Percentiles rank a stretch among this genome's conserved stretches.
Conservation (phyloP, 1,139 yeast species). For the Taphrina pruni region DNA sequence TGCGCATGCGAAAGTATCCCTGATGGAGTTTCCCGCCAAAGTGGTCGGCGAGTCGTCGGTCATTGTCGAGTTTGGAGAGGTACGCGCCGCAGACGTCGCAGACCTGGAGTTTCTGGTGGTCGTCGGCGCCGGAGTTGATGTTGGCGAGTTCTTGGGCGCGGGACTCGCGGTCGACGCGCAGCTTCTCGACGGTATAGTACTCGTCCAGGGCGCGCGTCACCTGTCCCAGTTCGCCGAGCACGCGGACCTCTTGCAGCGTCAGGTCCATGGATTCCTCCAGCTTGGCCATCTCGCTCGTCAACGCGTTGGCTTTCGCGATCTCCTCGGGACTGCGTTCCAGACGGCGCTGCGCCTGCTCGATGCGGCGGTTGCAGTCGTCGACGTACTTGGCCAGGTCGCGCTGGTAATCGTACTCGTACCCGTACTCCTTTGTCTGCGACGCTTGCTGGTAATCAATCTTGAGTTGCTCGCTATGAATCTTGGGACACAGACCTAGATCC, state of each 20-base stretch:
- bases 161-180: conserved; percentile 50
- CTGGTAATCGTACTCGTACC: conserved; percentile 63
- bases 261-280: conserved; percentile 71
- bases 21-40: conserved; percentile 66
- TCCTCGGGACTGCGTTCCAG: conserved; percentile 83
- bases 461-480: conserved; percentile 75
- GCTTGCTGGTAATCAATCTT: conserved; percentile 71
- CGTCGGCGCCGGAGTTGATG: conserved; percentile 40
- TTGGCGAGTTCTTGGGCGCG: conserved; percentile 48
- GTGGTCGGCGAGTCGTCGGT: conserved; percentile 88
- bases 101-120: conserved; percentile 85
- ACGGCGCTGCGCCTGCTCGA: conserved; percentile 67
- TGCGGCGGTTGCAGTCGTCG: conserved; percentile 70
- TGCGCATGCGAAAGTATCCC: conserved; percentile 41
- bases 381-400: conserved; percentile 62
- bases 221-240: conserved; percentile 61
- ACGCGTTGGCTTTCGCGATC: conserved; percentile 52
- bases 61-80: conserved; percentile 83
- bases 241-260: conserved; percentile 71
- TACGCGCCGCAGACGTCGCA: conserved; percentile 93
- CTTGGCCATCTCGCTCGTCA: conserved; percentile 67
- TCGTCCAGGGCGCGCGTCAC: conserved; percentile 61
- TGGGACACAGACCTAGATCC: conserved; percentile 81
- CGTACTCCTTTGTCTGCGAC: conserved; percentile 62
- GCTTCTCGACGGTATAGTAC: conserved; percentile 54